These are phyloP conservation scores for Backusella morwellensis DNA, from an alignment of 192 early-diverging fungal genomes.

Conservation along the genomic window DNA sequence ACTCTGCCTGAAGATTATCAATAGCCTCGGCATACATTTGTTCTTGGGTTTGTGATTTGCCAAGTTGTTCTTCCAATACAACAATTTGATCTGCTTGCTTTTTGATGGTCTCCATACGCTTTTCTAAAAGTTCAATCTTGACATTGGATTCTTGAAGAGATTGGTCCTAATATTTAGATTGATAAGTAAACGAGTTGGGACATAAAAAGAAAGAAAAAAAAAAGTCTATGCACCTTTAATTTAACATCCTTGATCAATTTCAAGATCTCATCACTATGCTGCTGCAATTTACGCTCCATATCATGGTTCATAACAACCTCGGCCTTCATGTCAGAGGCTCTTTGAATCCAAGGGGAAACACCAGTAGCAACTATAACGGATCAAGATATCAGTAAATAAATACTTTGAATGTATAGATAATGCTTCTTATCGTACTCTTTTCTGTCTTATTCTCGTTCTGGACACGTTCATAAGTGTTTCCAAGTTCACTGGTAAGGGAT, in stretches of 20 bases:
- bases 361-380: slow-evolving; percentile 37
- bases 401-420: neutral
- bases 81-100: slow-evolving; percentile 64
- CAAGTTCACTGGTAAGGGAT: slow-evolving; percentile 44
- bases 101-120: slow-evolving; percentile 62
- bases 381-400: neutral
- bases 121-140: slow-evolving; percentile 79
- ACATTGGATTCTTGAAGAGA: slow-evolving; percentile 67
- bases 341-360: slow-evolving; percentile 74
- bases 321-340: slow-evolving; percentile 76
- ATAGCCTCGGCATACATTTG: slow-evolving; percentile 70
- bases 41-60: slow-evolving; percentile 57
- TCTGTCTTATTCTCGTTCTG: slow-evolving; percentile 53
- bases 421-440: slow-evolving; percentile 36
- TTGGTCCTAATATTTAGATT: slow-evolving; percentile 55
- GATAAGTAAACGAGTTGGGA: neutral
- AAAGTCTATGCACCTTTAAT: slow-evolving; percentile 50
- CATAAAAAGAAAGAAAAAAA: neutral
- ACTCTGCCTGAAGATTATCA: slow-evolving; percentile 62
- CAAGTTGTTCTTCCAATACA: slow-evolving; percentile 57
- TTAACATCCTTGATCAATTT: slow-evolving; percentile 77
- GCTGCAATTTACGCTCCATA: slow-evolving; percentile 71
- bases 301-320: slow-evolving; percentile 80
- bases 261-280: slow-evolving; percentile 74
- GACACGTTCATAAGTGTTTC: slow-evolving; percentile 39